These are phyloP conservation scores for Rosa hybrid DNA, from an alignment of 331 rosid genomes.

Conservation along the genomic window DNA sequence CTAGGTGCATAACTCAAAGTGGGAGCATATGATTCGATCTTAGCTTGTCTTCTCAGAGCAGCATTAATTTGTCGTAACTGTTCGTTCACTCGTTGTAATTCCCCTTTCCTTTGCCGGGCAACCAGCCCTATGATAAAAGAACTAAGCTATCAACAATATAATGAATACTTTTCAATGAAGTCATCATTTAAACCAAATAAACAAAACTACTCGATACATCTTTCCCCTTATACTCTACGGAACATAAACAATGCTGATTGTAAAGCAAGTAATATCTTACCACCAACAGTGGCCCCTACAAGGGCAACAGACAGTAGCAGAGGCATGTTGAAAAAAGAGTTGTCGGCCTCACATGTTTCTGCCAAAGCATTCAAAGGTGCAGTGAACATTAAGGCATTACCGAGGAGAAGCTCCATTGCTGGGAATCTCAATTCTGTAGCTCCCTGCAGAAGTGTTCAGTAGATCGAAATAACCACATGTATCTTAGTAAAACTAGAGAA, in stretches of 20 bases:
- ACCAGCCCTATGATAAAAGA: constrained; percentile 62
- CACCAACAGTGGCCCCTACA: constrained; percentile 97
- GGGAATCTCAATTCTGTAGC: constrained; percentile 41
- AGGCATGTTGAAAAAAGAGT: constrained; percentile 81
- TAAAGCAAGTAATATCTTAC: constrained; percentile 44
- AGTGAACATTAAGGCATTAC: constrained; percentile 60
- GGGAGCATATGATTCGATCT: constrained; percentile 96
- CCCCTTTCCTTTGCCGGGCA: constrained; percentile 91
- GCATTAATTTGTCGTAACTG: constrained; percentile 86
- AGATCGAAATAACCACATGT: not conserved
- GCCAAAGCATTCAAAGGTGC: constrained; percentile 76
- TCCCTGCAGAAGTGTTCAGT: constrained; percentile 44
- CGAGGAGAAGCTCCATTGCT: constrained; percentile 45
- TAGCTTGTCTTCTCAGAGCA: constrained; percentile 92
- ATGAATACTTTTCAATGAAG: not conserved
- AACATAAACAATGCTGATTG: constrained; percentile 4
- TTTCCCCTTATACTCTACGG: not conserved
- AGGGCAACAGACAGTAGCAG: constrained; percentile 77
- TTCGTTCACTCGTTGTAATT: constrained; percentile 74
- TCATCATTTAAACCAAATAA: not conserved
- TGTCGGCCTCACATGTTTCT: constrained; percentile 80
- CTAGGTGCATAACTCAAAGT: constrained; percentile 87
- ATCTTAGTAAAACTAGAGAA: not conserved
- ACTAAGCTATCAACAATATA: constrained; percentile 12
- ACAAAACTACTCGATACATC: not conserved